A percentile compares a stretch with the other conserved stretches of the same genome.
Evolutionary conservation across 306 rosid species (phyloP).

Genomic region (Prunus mongolica): DNA sequence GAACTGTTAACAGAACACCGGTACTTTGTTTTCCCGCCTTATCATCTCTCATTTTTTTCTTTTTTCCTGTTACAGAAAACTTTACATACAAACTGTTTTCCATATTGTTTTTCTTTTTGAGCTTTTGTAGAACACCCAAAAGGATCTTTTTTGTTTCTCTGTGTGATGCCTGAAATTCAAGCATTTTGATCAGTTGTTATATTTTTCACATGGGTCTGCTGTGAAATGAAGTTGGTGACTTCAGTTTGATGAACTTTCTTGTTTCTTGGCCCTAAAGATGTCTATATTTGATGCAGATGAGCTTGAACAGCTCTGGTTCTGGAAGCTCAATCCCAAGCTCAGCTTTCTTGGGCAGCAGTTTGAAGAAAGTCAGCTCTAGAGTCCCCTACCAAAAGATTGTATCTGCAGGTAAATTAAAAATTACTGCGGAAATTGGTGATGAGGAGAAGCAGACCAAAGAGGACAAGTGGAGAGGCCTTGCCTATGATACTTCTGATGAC

Average conservation of each 20-base stretch:
- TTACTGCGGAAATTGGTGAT: slow-evolving; percentile 25
- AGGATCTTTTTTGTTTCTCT: not conserved
- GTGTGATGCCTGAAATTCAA: not conserved
- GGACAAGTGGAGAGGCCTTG: slow-evolving; percentile 39
- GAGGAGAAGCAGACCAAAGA: slow-evolving; percentile 21
- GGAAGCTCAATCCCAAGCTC: slow-evolving; percentile 28
- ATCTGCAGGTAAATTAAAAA: slow-evolving; percentile 13
- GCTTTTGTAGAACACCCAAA: not conserved
- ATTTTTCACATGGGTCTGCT: not conserved
- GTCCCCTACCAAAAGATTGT: slow-evolving; percentile 1
- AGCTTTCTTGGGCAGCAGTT: slow-evolving; percentile 29
- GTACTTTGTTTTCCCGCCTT: slow-evolving; percentile 15
- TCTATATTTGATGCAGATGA: slow-evolving; percentile 22
- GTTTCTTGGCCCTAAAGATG: not conserved
- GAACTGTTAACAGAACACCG: slow-evolving; percentile 24
- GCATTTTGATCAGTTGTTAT: not conserved
- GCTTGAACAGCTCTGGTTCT: slow-evolving; percentile 20
- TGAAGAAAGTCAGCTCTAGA: slow-evolving; percentile 28
- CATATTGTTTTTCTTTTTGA: not conserved
- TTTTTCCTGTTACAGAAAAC: not conserved
- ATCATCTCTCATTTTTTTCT: not conserved
- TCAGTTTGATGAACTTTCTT: not conserved
- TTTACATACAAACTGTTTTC: not conserved
- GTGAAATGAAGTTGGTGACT: not conserved
- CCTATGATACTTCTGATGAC: slow-evolving; percentile 33